Evolutionary conservation across 129 eudicot genomes (phyloP).

Genomic region (Pulicaria dysenterica): DNA sequence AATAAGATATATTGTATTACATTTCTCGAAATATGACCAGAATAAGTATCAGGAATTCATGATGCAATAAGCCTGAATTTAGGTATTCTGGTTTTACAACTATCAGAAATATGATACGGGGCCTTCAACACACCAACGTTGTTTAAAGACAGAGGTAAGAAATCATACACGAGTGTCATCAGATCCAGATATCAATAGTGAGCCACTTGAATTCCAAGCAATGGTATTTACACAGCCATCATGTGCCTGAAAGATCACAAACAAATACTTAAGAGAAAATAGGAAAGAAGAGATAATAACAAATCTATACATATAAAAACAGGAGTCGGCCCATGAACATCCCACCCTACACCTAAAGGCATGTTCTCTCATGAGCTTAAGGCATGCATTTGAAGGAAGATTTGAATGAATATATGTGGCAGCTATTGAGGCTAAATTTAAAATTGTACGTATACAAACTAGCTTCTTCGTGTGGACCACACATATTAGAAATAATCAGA

Average conservation of each 20-base stretch:
- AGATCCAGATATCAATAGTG: conserved; percentile 90
- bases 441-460: too few species aligned
- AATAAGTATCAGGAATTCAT: not conserved
- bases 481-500: too few species aligned
- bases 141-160: conserved; percentile 18
- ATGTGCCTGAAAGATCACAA: conserved; percentile 64
- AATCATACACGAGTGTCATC: conserved; percentile 77
- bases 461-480: too few species aligned
- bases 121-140: not conserved
- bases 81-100: conserved; percentile 11
- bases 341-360: not conserved
- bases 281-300: not conserved
- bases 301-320: not conserved
- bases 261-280: not conserved
- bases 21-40: not conserved
- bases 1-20: not conserved
- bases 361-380: not conserved
- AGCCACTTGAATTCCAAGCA: conserved; percentile 91
- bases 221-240: conserved; percentile 85
- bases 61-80: too few species aligned
- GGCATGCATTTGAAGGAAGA: not conserved
- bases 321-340: not conserved
- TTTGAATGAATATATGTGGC: not conserved
- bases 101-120: not conserved
- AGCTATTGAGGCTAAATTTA: too few species aligned